Percentiles rank a stretch among this genome's conserved stretches.
Evolutionary conservation across 257 asterid species (phyloP).

Genomic region (Dorcoceras hygrometricum): DNA sequence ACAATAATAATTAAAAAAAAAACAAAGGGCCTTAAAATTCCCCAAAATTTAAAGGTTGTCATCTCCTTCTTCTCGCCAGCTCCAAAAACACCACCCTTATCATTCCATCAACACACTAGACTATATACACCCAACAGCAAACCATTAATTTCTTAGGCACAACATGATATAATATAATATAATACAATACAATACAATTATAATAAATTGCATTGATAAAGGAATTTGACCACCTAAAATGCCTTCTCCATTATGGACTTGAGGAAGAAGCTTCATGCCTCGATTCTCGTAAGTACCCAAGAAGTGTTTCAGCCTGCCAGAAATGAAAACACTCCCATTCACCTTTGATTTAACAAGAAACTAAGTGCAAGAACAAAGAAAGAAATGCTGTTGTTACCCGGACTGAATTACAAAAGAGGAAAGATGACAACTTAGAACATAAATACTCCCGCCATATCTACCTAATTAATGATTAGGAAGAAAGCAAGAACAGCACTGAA

Average conservation of each 20-base stretch:
- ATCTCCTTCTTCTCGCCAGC: constrained; percentile 44
- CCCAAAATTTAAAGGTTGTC: constrained; percentile 36
- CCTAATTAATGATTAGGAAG: constrained; percentile 2
- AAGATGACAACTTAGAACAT: background rate
- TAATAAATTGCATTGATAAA: background rate
- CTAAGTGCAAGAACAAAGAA: constrained; percentile 7
- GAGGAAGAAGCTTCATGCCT: constrained; percentile 59
- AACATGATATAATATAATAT: constrained; percentile 8
- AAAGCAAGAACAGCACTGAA: background rate
- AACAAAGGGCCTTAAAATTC: constrained; percentile 31
- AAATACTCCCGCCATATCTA: background rate
- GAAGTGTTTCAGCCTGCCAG: constrained; percentile 67
- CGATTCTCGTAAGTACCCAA: constrained; percentile 60
- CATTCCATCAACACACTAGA: constrained; percentile 31
- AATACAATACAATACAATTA: background rate
- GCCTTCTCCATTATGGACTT: constrained; percentile 31
- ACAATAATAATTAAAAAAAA: constrained; percentile 17
- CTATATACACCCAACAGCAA: constrained; percentile 34
- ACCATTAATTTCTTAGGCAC: constrained; percentile 20
- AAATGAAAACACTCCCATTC: constrained; percentile 10
- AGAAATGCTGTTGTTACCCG: constrained; percentile 15
- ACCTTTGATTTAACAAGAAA: constrained; percentile 1
- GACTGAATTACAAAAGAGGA: constrained; percentile 6
- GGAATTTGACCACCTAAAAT: constrained; percentile 22
- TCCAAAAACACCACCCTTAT: constrained; percentile 34